These are phyloP conservation scores for Saccharum officinarum DNA, from an alignment of 176 grass and related monocot species.

Conservation along the genomic window DNA sequence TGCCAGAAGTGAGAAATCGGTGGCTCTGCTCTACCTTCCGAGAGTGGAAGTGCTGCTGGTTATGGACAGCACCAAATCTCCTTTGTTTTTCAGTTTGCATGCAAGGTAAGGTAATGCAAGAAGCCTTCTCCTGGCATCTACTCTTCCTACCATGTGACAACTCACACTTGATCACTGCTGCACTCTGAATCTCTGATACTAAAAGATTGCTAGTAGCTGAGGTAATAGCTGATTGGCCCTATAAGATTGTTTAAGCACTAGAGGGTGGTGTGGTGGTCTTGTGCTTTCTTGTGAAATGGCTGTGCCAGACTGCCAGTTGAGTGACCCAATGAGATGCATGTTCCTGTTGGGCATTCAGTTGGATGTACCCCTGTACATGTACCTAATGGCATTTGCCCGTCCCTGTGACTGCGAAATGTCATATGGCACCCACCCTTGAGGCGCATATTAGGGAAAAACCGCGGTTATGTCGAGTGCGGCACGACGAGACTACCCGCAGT, in stretches of 20 bases:
- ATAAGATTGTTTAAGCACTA: slow-evolving; percentile 18
- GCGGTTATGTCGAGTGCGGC: neutral
- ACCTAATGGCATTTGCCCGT: slow-evolving; percentile 39
- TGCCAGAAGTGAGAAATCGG: neutral
- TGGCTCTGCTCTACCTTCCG: slow-evolving; percentile 2
- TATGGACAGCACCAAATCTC: neutral
- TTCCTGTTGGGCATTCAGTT: neutral
- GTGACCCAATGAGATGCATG: slow-evolving; percentile 5
- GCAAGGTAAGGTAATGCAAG: slow-evolving; percentile 8
- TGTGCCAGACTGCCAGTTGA: neutral
- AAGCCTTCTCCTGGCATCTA: neutral
- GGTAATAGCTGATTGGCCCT: neutral
- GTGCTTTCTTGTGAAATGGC: slow-evolving; percentile 40
- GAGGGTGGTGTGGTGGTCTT: slow-evolving; percentile 10
- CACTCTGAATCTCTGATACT: neutral
- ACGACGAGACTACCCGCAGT: too few species aligned
- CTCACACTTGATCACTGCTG: slow-evolving; percentile 9
- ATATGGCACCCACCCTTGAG: slow-evolving; percentile 22
- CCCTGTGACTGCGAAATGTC: slow-evolving; percentile 11
- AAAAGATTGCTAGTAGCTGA: neutral
- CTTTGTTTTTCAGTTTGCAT: neutral
- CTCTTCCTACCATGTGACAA: slow-evolving; percentile 31
- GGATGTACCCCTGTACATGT: neutral
- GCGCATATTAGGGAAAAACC: slow-evolving; percentile 5
- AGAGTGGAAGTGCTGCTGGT: neutral